Conservation (phyloP, 2,329 filamentous ascomycete genomes). For the Bipolaris oryzae region DNA sequence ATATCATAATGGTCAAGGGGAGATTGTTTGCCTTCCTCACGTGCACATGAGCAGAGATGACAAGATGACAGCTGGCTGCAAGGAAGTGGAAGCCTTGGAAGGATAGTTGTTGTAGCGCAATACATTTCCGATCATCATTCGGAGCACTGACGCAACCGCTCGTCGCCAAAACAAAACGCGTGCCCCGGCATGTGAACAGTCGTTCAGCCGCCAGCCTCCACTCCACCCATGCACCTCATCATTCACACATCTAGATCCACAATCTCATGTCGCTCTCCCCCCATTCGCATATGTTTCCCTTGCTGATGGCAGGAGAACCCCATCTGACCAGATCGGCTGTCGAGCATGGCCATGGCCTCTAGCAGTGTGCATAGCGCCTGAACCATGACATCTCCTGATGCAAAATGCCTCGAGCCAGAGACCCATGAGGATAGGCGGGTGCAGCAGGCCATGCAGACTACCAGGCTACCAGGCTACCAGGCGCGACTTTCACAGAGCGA, state of each 20-base stretch:
- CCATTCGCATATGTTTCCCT: not conserved
- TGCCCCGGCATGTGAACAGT: conserved; percentile 29
- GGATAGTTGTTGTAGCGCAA: conserved; percentile 18
- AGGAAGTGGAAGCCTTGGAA: conserved; percentile 24
- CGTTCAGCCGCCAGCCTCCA: conserved; percentile 2
- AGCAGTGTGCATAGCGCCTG: not conserved
- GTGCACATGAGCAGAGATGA: conserved; percentile 1
- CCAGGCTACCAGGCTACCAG: too few species aligned
- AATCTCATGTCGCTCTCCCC: not conserved
- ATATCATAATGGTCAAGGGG: conserved; percentile 20
- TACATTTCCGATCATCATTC: conserved; percentile 21
- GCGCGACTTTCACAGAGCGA: not conserved
- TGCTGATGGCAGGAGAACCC: not conserved
- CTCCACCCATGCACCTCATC: not conserved
- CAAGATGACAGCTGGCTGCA: conserved; percentile 11
- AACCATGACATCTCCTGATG: conserved; percentile 2
- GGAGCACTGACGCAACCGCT: conserved; percentile 39
- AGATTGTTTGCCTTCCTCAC: conserved; percentile 15
- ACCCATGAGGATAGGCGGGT: not conserved
- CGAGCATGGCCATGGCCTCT: not conserved
- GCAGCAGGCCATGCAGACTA: not conserved
- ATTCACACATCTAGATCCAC: not conserved
- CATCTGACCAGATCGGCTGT: conserved; percentile 2
- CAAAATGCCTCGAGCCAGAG: not conserved
- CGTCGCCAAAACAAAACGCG: conserved; percentile 29